Evolutionary conservation across 2,329 filamentous ascomycete species (phyloP), one percentile per base, ranked within the genome.

Genomic region (Talaromyces sp.): DNA sequence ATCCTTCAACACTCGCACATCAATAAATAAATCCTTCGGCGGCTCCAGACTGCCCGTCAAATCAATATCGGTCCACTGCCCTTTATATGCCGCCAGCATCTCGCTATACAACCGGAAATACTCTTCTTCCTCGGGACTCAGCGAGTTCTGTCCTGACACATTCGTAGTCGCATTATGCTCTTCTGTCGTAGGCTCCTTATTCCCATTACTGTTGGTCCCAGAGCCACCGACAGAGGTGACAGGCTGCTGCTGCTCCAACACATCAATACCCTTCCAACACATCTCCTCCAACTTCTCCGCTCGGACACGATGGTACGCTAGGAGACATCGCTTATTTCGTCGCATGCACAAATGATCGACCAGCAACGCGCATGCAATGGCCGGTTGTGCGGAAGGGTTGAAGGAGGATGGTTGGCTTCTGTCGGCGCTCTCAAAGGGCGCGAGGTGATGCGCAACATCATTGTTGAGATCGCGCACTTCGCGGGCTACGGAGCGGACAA

Each of bases 11-110:
- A 99, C 95, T 56, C 95, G 85, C 41, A 99, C 95, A 77, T 99
- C 95, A 72, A 99, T 96, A 77, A 98, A 99, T 62, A 99, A 81
- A 78, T 99, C 95, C 71, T 88, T 87, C n/a, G 95, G 95, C 27
- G 95, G 95, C 74, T 97, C 93, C 74, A 99, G 82, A 73, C 91
- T 95, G 37, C 95, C 95, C 2, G 95, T 97, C 63, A 99, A 82
- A 78, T 99, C 95, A 70, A 99, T 90, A 75, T 99, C 95, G 22
- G 94, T 98, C 94, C 94, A 99, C 73, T 97, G 93, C 0, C 95
- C 95, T 77, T 99, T 99, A 79, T 96, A 97, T 1, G 93, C 92
- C n/a, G 94, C 92, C 63, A 99, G 81, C 69, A 99, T 83, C 73
- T 99, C 93, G 69, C 90, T 89, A 74, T 97, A 99, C 73, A 93